Base-by-base conservation (phyloP, 306 rosid species). In the Gastrolobium bilobum region DNA sequence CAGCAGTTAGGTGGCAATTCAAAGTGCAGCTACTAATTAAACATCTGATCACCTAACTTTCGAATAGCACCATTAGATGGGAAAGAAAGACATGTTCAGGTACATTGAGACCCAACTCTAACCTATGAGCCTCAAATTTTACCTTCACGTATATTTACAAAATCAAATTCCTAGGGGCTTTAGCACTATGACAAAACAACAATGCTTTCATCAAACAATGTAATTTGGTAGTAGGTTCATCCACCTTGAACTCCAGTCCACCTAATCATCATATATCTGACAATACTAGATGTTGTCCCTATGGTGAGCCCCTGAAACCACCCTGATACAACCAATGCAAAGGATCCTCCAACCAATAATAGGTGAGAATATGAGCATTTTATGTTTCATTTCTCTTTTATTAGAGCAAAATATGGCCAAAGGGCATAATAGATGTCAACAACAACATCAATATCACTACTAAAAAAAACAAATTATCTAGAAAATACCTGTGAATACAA, bases 401-500 rank as follows among this genome's bases (percentile, higher is more conserved):
- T 57, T 8, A 48, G 53, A 51, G 33, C 35, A 54, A 38, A 10
- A 47, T 7, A 75, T 3, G 40, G 67, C 20, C 37, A 43, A 66
- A 26, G 76, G 47, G 67, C 10, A 58, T 46, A 14, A 9, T 31
- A 58, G 40, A 14, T 20, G 62, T 63, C 15, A 10, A 69, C 50
- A 38, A 75, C 3, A 38, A 50, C 38, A 48, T 4, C 34, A 48
- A 62, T 29, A 60, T 73, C 13, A 10, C 44, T 6, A 30, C 7
- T 31, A 56, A 54, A 47, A 44, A 50, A 31, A 42, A n/a, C n/a
- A n/a, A n/a, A 8, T 1, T 39, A 79, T 82, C 30, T 31, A 34
- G 71, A 34, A 79, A 62, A 60, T 87, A 94, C 98, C 98, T 94
- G 98, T 33, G 97, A 94, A 70, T 94, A 94, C 74, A 94, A 71